Percentiles rank a stretch among this genome's conserved stretches.
Evolutionary conservation across 352 stramenopile genomes (phyloP).

Genomic region (Pythium rhizo-oryzae): DNA sequence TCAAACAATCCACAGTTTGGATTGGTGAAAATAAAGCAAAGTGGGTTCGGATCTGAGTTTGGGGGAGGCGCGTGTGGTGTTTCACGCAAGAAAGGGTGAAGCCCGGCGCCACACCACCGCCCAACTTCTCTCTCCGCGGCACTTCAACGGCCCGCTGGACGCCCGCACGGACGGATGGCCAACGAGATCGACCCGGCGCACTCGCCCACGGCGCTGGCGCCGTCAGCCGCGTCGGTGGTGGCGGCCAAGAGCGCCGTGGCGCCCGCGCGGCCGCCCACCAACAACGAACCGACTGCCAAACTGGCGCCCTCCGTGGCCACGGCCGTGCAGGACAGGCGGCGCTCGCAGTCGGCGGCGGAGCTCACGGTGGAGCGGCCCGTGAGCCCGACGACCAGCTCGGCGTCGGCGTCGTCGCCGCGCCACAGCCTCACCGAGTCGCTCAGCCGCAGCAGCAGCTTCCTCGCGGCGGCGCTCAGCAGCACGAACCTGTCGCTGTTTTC

Average conservation of each 20-base stretch:
- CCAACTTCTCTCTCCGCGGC: slow-evolving; percentile 1
- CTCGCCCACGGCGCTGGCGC: slow-evolving; percentile 21
- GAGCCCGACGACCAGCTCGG: slow-evolving; percentile 13
- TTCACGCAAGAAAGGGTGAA: background rate
- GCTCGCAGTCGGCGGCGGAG: slow-evolving; percentile 58
- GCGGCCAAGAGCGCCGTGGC: background rate
- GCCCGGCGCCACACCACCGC: background rate
- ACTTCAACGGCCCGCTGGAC: background rate
- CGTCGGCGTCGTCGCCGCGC: slow-evolving; percentile 28
- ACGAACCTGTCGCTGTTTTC: slow-evolving; percentile 32
- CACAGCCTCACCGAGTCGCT: slow-evolving; percentile 38
- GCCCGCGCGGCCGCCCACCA: background rate
- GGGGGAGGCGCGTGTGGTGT: background rate
- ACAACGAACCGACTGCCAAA: background rate
- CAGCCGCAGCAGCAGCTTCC: slow-evolving; percentile 49
- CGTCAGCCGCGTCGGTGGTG: slow-evolving; percentile 4
- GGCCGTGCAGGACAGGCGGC: slow-evolving; percentile 29
- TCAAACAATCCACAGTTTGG: background rate
- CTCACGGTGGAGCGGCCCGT: slow-evolving; percentile 16
- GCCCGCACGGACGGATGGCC: slow-evolving; percentile 27
- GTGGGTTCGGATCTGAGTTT: slow-evolving; percentile 26
- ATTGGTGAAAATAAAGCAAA: slow-evolving; percentile 20
- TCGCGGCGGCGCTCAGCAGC: slow-evolving; percentile 34
- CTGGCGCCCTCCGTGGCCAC: no score
- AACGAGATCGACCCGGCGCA: slow-evolving; percentile 25